Conservation (phyloP, 2,329 filamentous ascomycete genomes). For the Alternaria hordeiaustralica region DNA sequence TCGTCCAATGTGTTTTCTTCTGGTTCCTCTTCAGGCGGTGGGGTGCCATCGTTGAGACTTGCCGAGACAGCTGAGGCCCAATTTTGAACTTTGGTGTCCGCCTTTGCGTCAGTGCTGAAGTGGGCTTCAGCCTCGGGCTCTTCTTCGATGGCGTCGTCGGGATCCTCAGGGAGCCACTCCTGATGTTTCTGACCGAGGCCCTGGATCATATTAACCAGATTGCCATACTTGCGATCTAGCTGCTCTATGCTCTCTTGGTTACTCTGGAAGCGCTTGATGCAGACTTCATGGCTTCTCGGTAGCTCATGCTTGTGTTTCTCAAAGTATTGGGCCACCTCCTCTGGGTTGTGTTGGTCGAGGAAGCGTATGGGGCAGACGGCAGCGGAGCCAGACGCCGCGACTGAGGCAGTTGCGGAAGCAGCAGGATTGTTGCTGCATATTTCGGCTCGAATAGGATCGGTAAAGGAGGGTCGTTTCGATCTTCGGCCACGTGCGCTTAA, state of each 20-base stretch:
- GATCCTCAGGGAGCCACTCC: conserved; percentile 74
- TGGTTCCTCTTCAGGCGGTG: conserved; percentile 47
- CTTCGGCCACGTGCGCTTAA: conserved; percentile 44
- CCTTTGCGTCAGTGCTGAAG: conserved; percentile 47
- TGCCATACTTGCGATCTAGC: conserved; percentile 93
- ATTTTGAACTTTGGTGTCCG: conserved; percentile 77
- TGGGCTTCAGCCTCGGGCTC: conserved; percentile 55
- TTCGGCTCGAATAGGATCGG: conserved; percentile 52
- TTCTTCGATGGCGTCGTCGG: conserved; percentile 57
- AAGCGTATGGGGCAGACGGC: conserved; percentile 90
- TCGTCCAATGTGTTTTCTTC: conserved; percentile 56
- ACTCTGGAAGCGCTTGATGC: conserved; percentile 85
- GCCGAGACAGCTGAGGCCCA: conserved; percentile 82
- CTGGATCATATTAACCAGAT: conserved; percentile 91
- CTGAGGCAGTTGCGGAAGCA: conserved; percentile 56
- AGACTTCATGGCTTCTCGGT: conserved; percentile 90
- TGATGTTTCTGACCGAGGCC: conserved; percentile 87
- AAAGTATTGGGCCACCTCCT: conserved; percentile 92
- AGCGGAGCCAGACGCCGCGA: conserved; percentile 47
- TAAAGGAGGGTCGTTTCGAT: conserved; percentile 52
- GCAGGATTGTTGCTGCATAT: conserved; percentile 52
- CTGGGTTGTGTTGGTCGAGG: conserved; percentile 88
- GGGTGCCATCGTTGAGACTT: conserved; percentile 54
- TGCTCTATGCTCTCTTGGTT: conserved; percentile 85
- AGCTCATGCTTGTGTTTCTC: conserved; percentile 95